Evolutionary conservation across 73 alveolate species (phyloP).

Genomic region (Stentor coeruleus): DNA sequence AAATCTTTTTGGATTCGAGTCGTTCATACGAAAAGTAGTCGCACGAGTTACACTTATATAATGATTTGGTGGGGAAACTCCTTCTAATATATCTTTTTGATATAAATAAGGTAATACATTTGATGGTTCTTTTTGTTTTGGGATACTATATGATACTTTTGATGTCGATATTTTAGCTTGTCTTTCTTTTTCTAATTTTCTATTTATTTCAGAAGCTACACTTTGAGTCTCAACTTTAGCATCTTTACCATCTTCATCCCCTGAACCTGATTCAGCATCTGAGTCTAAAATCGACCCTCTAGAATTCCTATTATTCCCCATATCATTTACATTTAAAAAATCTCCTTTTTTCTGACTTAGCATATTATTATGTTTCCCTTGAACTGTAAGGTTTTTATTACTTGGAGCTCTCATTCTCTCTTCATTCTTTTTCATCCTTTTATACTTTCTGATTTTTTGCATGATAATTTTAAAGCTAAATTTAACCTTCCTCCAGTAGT

Average conservation of each 20-base stretch:
- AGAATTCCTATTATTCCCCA: background rate
- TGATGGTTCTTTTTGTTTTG: background rate
- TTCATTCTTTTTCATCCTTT: background rate
- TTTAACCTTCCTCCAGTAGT: background rate
- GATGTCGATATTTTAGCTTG: background rate
- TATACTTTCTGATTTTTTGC: background rate
- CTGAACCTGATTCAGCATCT: background rate
- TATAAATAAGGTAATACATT: conserved; percentile 4
- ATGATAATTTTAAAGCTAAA: background rate
- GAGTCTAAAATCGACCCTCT: background rate
- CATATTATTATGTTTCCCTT: background rate
- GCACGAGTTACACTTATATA: background rate
- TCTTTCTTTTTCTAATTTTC: background rate
- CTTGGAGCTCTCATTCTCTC: background rate
- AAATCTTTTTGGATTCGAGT: background rate
- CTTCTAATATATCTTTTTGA: conserved; percentile 13
- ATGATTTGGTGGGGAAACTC: background rate
- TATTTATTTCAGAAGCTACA: background rate
- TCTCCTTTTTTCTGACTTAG: background rate
- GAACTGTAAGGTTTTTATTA: background rate
- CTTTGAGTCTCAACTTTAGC: background rate
- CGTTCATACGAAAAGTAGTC: background rate
- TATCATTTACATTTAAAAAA: background rate
- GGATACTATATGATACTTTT: background rate
- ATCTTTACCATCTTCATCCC: background rate